Conservation (phyloP, 352 stramenopile genomes). For the Thalassiosira hispida region DNA sequence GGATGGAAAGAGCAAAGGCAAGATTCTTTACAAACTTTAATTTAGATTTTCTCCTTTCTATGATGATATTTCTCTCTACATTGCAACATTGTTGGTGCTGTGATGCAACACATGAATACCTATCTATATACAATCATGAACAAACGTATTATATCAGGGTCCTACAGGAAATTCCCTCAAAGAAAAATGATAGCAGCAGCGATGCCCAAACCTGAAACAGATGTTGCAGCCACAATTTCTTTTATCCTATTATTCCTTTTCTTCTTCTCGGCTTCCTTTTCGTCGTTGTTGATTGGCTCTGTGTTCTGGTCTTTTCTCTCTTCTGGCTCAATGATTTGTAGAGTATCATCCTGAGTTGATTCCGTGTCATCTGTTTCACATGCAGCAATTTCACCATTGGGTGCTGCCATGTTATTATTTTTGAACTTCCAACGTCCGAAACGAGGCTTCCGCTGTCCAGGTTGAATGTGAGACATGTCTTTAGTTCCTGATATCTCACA, state of each 20-base stretch:
- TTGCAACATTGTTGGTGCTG: conserved; percentile 32
- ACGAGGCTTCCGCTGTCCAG: not conserved
- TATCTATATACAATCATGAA: too few species aligned
- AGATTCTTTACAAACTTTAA: conserved; percentile 70
- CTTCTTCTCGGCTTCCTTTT: not conserved
- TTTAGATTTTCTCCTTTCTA: not conserved
- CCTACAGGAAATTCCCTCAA: not conserved
- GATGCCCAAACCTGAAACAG: not conserved
- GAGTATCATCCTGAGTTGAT: not conserved
- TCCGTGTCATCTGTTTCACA: not conserved
- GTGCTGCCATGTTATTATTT: not conserved
- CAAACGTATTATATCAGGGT: too few species aligned
- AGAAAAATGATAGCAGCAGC: conserved; percentile 15
- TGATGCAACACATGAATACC: too few species aligned
- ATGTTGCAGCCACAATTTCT: conserved; percentile 1
- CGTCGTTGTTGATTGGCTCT: not conserved
- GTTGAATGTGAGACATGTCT: too few species aligned
- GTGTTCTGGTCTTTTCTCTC: not conserved
- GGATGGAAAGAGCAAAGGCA: conserved; percentile 68
- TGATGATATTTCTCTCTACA: not conserved
- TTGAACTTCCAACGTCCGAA: not conserved
- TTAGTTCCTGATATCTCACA: too few species aligned
- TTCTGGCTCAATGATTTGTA: not conserved
- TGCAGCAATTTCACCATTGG: not conserved
- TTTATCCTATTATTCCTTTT: not conserved